A percentile compares a stretch with the other conserved stretches of the same genome.
Conservation (phyloP, 1,139 yeast species). For the Hemisphaericaspora xylofermentans region DNA sequence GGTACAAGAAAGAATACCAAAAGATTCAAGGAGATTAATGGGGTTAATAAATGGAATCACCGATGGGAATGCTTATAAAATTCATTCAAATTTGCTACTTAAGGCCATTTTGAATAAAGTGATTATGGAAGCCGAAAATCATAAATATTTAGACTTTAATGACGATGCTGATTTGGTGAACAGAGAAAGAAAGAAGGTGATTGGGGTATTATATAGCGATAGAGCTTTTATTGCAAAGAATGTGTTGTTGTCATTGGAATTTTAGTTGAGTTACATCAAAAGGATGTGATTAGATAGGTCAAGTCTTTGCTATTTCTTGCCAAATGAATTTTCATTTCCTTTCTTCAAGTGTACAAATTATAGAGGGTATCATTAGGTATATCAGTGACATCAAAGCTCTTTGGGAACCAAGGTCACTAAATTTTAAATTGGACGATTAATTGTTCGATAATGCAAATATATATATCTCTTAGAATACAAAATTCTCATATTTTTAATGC, state of each 20-base stretch:
- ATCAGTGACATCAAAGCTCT: too few relatives aligned
- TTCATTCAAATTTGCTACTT: constrained; percentile 28
- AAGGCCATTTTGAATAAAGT: constrained; percentile 32
- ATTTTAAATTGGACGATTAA: too few relatives aligned
- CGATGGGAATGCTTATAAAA: constrained; percentile 44
- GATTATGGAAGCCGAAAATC: constrained; percentile 21
- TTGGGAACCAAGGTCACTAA: too few relatives aligned
- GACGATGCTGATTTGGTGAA: constrained; percentile 16
- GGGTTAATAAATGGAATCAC: constrained; percentile 39
- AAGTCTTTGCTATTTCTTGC: not conserved
- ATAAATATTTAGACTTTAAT: constrained; percentile 17
- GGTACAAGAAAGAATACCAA: constrained; percentile 45
- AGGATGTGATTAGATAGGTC: not conserved
- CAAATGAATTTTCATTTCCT: too few relatives aligned
- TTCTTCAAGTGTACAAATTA: too few relatives aligned
- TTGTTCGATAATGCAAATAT: too few relatives aligned
- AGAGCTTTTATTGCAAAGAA: constrained; percentile 23
- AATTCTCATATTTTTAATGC: constrained; percentile 2
- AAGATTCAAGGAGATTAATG: constrained; percentile 26
- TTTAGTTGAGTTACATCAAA: not conserved
- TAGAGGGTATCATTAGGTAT: too few relatives aligned
- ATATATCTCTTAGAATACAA: not conserved
- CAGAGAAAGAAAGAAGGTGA: constrained; percentile 17
- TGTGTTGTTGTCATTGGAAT: constrained; percentile 1
- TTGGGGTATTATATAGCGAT: constrained; percentile 26